phyloP scores from a whole-genome alignment of 345 rosid genomes.

The Pugionium dolabratum region DNA sequence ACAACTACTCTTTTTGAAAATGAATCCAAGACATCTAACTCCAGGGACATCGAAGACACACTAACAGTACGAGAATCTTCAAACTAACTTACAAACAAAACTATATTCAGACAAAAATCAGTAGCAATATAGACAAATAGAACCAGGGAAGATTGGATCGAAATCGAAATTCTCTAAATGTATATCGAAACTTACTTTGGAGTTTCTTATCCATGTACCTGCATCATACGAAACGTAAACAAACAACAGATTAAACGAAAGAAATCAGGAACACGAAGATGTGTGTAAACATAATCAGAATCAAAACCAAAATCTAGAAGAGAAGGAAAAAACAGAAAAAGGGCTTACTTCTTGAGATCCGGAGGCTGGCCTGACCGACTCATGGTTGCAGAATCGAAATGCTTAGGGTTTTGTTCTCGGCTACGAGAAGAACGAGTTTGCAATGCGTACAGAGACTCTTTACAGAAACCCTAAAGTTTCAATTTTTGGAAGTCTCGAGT shows the following conservation, averaged over 20 bases:
- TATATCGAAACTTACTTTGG: conserved; percentile 51
- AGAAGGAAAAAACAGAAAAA: not conserved
- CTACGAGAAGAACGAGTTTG: not conserved
- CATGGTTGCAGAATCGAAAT: conserved; percentile 43
- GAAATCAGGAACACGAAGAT: not conserved
- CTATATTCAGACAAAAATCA: too few species aligned
- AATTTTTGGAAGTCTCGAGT: not conserved
- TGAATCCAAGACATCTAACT: not conserved
- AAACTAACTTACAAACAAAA: not conserved
- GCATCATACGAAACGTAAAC: conserved; percentile 21
- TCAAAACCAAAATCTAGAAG: not conserved
- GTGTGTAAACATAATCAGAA: not conserved
- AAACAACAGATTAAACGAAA: not conserved
- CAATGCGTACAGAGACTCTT: not conserved
- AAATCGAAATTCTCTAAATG: not conserved
- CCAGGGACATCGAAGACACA: not conserved
- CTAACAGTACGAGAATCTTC: not conserved
- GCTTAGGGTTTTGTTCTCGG: conserved; percentile 7
- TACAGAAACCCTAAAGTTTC: conserved; percentile 25
- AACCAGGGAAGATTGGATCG: not conserved
- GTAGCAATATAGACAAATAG: too few species aligned
- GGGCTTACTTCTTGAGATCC: conserved; percentile 65
- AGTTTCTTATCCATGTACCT: conserved; percentile 89
- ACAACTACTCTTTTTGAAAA: not conserved
- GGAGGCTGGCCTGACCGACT: conserved; percentile 89